Evolutionary conservation across 1,139 yeast genomes (phyloP), one percentile per base, ranked within the genome.

Genomic region (Lodderomyces metapsilosis): DNA sequence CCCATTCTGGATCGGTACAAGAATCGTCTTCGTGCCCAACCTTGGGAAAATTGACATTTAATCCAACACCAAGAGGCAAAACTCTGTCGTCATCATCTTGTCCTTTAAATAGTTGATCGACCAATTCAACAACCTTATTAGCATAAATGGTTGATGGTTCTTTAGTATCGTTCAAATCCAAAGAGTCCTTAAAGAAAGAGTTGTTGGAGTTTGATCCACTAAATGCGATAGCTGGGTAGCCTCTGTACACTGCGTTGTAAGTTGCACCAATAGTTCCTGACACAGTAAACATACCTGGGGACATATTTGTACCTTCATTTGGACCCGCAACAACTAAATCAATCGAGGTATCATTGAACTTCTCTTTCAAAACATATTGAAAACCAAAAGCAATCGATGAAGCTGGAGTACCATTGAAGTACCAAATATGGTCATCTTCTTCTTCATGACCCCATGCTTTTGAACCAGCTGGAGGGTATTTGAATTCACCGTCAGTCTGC

Each of bases 391-490:
- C 70, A 40, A 71, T 69, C 52, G 66, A 59, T 16, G 73, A 58
- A 17, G 73, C 71, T 38, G 78, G 77, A 22, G 78, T 71, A 52
- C 76, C 77, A 50, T 71, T 70, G 61, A 71, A 69, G 57, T 72
- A 72, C 77, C 77, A 72, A 52, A 72, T 58, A 53, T 68, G 65
- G 52, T 58, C 56, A 54, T 72, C 74, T 44, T 61, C 54, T 13
- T 51, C 59, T 54, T 72, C 78, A 46, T 70, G 74, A 43, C 72
- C 76, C 75, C 76, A 72, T 30, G 75, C 62, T 45, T 77, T 77
- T 23, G 64, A 62, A 34, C 78, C 78, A 30, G 61, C 61, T 42
- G 60, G 58, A 46, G 63, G 69, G 53, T 72, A 71, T 43, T 51
- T 55, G 48, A 71, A 72, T 45, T 68, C 75, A 46, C 76, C 77